Conservation (phyloP, 2,329 filamentous ascomycete genomes). For the Cordyceps cicadae region DNA sequence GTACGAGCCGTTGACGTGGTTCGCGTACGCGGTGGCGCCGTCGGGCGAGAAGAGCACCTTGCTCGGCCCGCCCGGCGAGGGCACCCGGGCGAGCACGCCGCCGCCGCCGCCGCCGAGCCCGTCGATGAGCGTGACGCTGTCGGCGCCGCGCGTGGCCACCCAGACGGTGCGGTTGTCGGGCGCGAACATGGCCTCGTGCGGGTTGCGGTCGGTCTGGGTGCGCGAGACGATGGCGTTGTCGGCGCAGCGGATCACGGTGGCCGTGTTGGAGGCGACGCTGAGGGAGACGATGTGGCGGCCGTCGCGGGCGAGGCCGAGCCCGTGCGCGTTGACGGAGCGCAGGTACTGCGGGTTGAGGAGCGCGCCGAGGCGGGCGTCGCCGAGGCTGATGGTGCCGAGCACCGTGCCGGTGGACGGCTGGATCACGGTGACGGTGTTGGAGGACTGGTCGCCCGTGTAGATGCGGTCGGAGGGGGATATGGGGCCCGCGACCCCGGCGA, state of each 20-base stretch:
- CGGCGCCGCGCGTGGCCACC: slow-evolving; percentile 14
- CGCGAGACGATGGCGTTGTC: slow-evolving; percentile 13
- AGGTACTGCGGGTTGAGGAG: slow-evolving; percentile 13
- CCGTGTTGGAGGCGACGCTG: slow-evolving; percentile 14
- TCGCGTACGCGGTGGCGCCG: slow-evolving; percentile 12
- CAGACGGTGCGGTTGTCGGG: slow-evolving; percentile 13
- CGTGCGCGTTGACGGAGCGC: slow-evolving; percentile 12
- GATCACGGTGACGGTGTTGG: slow-evolving; percentile 25
- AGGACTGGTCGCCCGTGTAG: slow-evolving; percentile 11
- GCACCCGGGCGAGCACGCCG: slow-evolving; percentile 7
- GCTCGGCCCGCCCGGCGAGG: slow-evolving; percentile 13
- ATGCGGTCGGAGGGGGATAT: background rate
- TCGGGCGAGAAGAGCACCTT: slow-evolving; percentile 15
- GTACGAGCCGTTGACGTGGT: slow-evolving; percentile 13
- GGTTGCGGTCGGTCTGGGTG: slow-evolving; percentile 10
- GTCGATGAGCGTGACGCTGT: slow-evolving; percentile 13
- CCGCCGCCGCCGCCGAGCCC: slow-evolving; percentile 13
- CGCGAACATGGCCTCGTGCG: slow-evolving; percentile 15
- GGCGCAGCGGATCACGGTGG: slow-evolving; percentile 12
- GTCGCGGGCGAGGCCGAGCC: slow-evolving; percentile 14
- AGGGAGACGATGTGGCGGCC: slow-evolving; percentile 13
- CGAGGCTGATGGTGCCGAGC: slow-evolving; percentile 13
- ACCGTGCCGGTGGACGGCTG: slow-evolving; percentile 9
- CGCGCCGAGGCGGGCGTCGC: slow-evolving; percentile 5
- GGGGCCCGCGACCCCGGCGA: background rate